Base-by-base conservation (phyloP, 441 rosid species). In the California macrophylla region DNA sequence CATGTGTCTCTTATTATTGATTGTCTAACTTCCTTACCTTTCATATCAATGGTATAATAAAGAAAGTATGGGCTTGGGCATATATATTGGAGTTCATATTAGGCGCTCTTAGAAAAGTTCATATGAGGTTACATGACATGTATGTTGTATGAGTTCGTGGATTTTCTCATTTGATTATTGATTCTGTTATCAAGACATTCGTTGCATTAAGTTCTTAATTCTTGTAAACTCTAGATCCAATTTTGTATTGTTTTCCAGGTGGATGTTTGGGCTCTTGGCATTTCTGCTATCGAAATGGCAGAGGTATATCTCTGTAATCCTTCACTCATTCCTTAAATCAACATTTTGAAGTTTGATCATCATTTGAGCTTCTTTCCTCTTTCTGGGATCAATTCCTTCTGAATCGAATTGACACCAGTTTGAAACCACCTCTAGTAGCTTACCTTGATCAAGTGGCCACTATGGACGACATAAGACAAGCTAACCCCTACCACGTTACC, bases 241-340 rank as follows among this genome's bases (percentile, higher is more conserved):
- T 64, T 62, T 52, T 34, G 6, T 21, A 12, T 47, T 77, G 62
- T 77, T 80, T 77, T 85, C 69, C 85, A 94, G 98, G 99, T 94
- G 71, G 99, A 92, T 83, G 97, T 94, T 62, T 92, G 99, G 99
- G 99, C 99, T 65, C 97, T 94, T 78, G 98, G 99, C 75, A 94
- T 95, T 77, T 95, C 99, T 82, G 99, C 99, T 68, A 85, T 95
- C 85, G 99, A 95, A 85, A 90, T 95, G 99, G 99, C 99, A 6
- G 99, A 95, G 99, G 99, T 92, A 87, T 75, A 42, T 29, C 21
- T 36, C 42, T 68, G 47, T 23, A 71, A 66, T 70, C 15, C 28
- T 23, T 72, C 20, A 23, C 45, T 16, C 21, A 24, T 64, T 34
- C 20, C 29, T 36, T 69, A 23, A 9, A 0, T 21, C 62, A 21